These are phyloP conservation scores for Euphorbia celastroides DNA, from an alignment of 441 rosid species.

Conservation along the genomic window DNA sequence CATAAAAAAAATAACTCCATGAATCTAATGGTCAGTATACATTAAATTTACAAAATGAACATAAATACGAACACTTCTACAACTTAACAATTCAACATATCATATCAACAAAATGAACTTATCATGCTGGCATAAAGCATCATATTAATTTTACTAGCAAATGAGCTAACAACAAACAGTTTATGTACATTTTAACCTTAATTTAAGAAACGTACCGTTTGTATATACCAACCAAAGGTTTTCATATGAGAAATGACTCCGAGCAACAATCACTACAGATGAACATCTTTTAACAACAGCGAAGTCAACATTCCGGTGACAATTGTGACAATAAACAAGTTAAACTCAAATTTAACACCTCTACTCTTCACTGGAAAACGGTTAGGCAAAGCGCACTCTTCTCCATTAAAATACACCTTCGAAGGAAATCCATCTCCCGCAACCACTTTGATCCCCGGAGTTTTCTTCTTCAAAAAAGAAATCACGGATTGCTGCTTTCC, in stretches of 20 bases:
- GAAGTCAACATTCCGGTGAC: conserved; percentile 25
- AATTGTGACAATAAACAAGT: conserved; percentile 20
- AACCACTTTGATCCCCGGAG: conserved; percentile 35
- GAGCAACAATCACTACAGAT: conserved; percentile 10
- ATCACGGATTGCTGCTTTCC: conserved; percentile 91
- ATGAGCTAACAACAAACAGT: too few relatives aligned
- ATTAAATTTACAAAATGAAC: not conserved
- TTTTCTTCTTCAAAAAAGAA: conserved; percentile 55
- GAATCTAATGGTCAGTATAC: too few relatives aligned
- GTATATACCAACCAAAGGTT: not conserved
- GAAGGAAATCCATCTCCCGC: conserved; percentile 74
- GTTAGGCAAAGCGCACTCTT: conserved; percentile 81
- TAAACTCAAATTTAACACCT: conserved; percentile 23
- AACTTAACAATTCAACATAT: not conserved
- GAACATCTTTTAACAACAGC: conserved; percentile 24
- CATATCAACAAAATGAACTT: too few relatives aligned
- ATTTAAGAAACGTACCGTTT: not conserved
- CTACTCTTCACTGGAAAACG: conserved; percentile 36
- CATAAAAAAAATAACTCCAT: not conserved
- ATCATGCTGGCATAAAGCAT: too few relatives aligned
- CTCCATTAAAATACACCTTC: conserved; percentile 72
- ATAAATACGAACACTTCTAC: too few relatives aligned
- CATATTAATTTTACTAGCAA: too few relatives aligned
- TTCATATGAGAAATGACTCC: not conserved
- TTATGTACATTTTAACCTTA: not conserved